These are phyloP conservation scores for Calonectria naviculata DNA, from an alignment of 2,329 filamentous ascomycete species.

Conservation along the genomic window DNA sequence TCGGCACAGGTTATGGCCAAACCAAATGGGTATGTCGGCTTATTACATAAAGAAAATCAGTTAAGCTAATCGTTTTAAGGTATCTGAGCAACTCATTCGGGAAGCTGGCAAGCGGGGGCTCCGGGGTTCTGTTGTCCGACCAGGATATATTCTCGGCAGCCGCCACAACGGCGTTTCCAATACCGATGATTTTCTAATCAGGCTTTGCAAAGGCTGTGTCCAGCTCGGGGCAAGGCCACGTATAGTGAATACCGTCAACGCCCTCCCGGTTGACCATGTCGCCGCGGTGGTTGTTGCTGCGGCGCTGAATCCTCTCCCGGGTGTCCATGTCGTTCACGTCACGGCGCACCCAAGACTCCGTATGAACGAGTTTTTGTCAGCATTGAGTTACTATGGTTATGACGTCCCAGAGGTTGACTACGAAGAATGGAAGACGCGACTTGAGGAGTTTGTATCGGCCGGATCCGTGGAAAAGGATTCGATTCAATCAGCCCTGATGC, in stretches of 20 bases:
- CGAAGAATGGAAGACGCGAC: constrained; percentile 44
- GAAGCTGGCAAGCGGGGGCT: constrained; percentile 84
- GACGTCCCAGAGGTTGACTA: constrained; percentile 82
- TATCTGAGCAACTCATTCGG: constrained; percentile 72
- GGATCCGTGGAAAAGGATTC: constrained; percentile 27
- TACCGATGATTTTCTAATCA: constrained; percentile 90
- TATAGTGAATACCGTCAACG: constrained; percentile 89
- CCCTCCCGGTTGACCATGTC: constrained; percentile 88
- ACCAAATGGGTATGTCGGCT: constrained; percentile 79
- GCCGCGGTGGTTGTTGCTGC: constrained; percentile 80
- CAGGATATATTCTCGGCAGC: constrained; percentile 87
- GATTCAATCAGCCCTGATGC: constrained; percentile 57
- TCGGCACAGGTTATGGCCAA: constrained; percentile 91
- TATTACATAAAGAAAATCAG: background rate
- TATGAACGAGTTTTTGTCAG: constrained; percentile 80
- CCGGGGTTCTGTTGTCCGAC: constrained; percentile 81
- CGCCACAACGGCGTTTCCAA: constrained; percentile 75
- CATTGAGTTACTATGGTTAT: constrained; percentile 77
- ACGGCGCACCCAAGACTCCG: constrained; percentile 83
- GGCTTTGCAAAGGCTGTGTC: constrained; percentile 87
- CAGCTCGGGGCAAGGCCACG: constrained; percentile 79
- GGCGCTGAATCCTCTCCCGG: constrained; percentile 66
- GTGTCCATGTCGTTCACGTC: constrained; percentile 76
- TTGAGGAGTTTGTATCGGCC: constrained; percentile 35
- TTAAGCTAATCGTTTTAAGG: constrained; percentile 14